These are phyloP conservation scores for Huntiella savannae DNA, from an alignment of 2,329 filamentous ascomycete genomes.

Conservation along the genomic window DNA sequence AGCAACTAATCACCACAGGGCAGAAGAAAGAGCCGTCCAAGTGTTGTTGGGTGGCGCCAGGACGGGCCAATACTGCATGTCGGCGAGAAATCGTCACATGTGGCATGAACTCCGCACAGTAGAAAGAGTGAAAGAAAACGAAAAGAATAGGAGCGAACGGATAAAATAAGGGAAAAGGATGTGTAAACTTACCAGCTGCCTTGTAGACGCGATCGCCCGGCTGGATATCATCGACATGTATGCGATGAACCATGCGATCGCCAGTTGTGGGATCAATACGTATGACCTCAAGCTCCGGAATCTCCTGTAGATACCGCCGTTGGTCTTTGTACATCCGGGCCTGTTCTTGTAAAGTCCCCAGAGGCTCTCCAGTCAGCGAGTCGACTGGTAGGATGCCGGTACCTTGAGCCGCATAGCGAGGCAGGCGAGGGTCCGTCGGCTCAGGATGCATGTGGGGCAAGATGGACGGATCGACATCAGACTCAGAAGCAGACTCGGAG, in stretches of 20 bases:
- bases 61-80: too few relatives aligned
- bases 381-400: constrained; percentile 4
- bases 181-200: constrained; percentile 6
- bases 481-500: not conserved
- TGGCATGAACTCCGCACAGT: too few relatives aligned
- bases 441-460: constrained; percentile 4
- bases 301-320: not conserved
- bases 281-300: constrained; percentile 4
- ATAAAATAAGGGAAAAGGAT: not conserved
- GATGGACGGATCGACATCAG: constrained; percentile 1
- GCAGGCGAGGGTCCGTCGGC: not conserved
- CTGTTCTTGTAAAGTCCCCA: constrained; percentile 7
- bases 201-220: constrained; percentile 6
- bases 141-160: not conserved
- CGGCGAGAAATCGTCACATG: too few relatives aligned
- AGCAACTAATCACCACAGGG: not conserved
- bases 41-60: too few relatives aligned
- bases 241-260: constrained; percentile 3
- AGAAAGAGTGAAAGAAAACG: not conserved
- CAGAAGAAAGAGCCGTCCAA: too few relatives aligned
- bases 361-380: not conserved
- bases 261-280: not conserved
- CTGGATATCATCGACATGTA: not conserved
- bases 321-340: constrained; percentile 8
- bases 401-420: not conserved